phyloP scores from a whole-genome alignment of 2,329 filamentous ascomycete genomes.

The Dryadomyces sulphureus region DNA sequence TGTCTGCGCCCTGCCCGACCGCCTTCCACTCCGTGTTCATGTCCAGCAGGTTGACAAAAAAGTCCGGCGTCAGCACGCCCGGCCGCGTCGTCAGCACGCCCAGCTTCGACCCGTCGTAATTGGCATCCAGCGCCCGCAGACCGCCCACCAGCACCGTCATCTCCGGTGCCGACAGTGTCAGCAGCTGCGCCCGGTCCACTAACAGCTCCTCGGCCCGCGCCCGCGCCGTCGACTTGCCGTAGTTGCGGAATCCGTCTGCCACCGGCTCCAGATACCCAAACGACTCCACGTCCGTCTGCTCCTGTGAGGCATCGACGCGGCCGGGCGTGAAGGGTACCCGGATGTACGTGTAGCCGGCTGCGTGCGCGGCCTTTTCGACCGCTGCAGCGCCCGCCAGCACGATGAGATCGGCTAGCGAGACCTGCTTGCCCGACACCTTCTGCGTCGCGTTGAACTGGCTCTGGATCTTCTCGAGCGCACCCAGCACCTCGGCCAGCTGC shows the following conservation, averaged over 20 bases:
- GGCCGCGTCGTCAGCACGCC: slow-evolving; percentile 56
- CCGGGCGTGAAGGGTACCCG: slow-evolving; percentile 59
- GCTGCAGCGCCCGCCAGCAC: slow-evolving; percentile 58
- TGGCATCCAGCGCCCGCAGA: slow-evolving; percentile 53
- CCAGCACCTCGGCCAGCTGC: slow-evolving; percentile 47
- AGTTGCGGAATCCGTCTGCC: slow-evolving; percentile 71
- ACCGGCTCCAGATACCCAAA: slow-evolving; percentile 52
- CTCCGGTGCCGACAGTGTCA: slow-evolving; percentile 57
- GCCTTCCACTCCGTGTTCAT: slow-evolving; percentile 50
- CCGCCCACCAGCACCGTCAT: slow-evolving; percentile 58
- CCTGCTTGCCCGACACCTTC: slow-evolving; percentile 42
- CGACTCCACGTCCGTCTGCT: slow-evolving; percentile 53
- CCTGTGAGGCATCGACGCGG: slow-evolving; percentile 55
- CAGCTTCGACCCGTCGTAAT: slow-evolving; percentile 52
- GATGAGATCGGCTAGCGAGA: slow-evolving; percentile 67
- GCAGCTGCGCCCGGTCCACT: slow-evolving; percentile 55
- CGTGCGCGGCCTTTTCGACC: slow-evolving; percentile 52
- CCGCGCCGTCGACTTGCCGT: slow-evolving; percentile 45
- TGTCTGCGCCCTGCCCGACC: slow-evolving; percentile 26
- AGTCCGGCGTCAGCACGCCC: slow-evolving; percentile 62
- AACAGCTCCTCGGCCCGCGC: slow-evolving; percentile 54
- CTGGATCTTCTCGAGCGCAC: slow-evolving; percentile 49
- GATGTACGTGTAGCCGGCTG: slow-evolving; percentile 16
- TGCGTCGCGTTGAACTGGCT: slow-evolving; percentile 41
- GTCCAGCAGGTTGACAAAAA: slow-evolving; percentile 68